Conservation (phyloP, 2,329 filamentous ascomycete species). For the Colletotrichum melonis region DNA sequence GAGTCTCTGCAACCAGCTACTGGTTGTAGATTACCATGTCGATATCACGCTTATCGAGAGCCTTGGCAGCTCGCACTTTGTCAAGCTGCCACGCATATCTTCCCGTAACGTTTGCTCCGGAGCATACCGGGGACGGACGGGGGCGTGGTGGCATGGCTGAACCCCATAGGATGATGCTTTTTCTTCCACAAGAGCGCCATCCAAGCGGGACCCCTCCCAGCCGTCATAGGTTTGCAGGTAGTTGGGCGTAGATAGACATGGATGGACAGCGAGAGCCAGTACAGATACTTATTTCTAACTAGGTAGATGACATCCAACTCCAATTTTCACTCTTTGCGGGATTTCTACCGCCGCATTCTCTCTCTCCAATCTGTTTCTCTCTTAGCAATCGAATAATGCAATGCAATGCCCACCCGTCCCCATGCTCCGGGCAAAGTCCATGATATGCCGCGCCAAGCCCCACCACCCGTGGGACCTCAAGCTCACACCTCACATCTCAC, state of each 20-base stretch:
- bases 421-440: background rate
- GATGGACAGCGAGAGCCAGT: background rate
- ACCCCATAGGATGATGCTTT: background rate
- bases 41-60: background rate
- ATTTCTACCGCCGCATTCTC: background rate
- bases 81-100: background rate
- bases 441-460: background rate
- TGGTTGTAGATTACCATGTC: background rate
- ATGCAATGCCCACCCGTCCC: background rate
- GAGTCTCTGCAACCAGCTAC: background rate
- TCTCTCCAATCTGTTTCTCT: too few relatives aligned
- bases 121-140: background rate
- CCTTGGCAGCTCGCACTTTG: background rate
- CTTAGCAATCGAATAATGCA: background rate
- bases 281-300: background rate
- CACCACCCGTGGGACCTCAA: too few relatives aligned
- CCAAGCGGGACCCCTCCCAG: background rate
- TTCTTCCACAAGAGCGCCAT: background rate
- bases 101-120: background rate
- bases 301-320: background rate
- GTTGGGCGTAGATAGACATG: too few relatives aligned
- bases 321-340: background rate
- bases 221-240: too few relatives aligned
- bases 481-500: background rate
- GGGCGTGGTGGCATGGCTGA: background rate